Evolutionary conservation across 129 eudicot species (phyloP).

Genomic region (sunflower (Helianthus annuus)): DNA sequence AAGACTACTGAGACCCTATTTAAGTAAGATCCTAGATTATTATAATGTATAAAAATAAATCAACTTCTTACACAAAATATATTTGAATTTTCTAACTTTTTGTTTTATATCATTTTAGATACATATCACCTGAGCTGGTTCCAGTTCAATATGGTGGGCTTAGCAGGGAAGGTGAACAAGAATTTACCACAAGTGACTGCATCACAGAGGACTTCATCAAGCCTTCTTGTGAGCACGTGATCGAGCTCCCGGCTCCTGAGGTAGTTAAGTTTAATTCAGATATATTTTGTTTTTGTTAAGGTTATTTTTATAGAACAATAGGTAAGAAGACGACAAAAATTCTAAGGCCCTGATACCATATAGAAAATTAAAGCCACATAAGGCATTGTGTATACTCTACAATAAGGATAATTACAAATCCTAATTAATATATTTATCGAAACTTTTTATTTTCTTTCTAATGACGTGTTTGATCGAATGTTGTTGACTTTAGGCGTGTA

Average conservation of each 20-base stretch:
- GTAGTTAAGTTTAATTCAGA: slow-evolving; percentile 25
- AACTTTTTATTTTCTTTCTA: no score
- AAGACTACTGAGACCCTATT: slow-evolving; percentile 78
- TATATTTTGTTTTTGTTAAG: not conserved
- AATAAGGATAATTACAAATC: no score
- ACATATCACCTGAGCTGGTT: slow-evolving; percentile 77
- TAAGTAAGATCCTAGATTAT: slow-evolving; percentile 47
- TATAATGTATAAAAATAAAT: not conserved
- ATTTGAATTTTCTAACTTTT: not conserved
- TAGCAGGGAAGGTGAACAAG: slow-evolving; percentile 65
- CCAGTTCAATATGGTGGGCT: slow-evolving; percentile 91
- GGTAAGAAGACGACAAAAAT: no score
- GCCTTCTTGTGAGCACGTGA: slow-evolving; percentile 56
- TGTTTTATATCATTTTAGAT: slow-evolving; percentile 39
- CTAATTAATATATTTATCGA: no score
- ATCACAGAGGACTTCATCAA: slow-evolving; percentile 60
- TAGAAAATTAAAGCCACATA: no score
- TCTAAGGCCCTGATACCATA: no score
- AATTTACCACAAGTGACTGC: slow-evolving; percentile 58
- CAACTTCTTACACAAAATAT: not conserved
- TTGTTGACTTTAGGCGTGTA: slow-evolving; percentile 44
- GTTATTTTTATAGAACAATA: no score
- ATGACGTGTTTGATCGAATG: not conserved
- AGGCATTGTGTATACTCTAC: no score
- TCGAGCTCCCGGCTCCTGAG: slow-evolving; percentile 66